phyloP scores from a whole-genome alignment of 495 filamentous ascomycete genomes.

The Pyronema omphalodes region DNA sequence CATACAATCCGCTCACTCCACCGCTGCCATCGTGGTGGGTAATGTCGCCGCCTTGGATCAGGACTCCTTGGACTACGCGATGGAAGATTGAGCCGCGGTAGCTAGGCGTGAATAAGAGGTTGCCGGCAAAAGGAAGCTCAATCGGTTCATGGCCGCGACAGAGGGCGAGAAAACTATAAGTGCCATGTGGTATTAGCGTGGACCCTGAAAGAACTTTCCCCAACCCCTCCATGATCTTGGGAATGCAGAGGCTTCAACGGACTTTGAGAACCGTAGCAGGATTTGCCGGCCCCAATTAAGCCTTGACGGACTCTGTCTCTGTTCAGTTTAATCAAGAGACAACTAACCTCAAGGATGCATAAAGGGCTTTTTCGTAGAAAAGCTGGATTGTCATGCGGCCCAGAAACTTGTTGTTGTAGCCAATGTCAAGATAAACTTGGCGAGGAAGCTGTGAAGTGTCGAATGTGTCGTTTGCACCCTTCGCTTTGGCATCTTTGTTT shows the following conservation, averaged over 20 bases:
- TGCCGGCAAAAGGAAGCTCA: slow-evolving; percentile 48
- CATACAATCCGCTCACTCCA: slow-evolving; percentile 25
- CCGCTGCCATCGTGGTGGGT: slow-evolving; percentile 29
- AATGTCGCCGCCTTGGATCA: slow-evolving; percentile 32
- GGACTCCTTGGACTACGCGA: slow-evolving; percentile 30
- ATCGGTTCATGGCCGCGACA: slow-evolving; percentile 12
- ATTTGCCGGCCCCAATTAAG: too few relatives aligned
- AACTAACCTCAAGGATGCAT: slow-evolving; percentile 41
- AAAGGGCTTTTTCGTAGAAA: slow-evolving; percentile 29
- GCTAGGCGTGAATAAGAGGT: slow-evolving; percentile 4
- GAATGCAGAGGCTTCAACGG: too few relatives aligned
- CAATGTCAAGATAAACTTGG: too few relatives aligned
- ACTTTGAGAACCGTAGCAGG: too few relatives aligned
- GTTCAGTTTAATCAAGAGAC: background rate
- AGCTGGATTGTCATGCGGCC: slow-evolving; percentile 31
- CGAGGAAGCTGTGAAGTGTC: too few relatives aligned
- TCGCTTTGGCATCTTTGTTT: too few relatives aligned
- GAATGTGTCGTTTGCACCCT: too few relatives aligned
- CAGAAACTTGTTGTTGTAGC: too few relatives aligned
- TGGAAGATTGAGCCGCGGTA: slow-evolving; percentile 29
- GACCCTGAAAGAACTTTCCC: background rate
- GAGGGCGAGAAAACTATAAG: slow-evolving; percentile 32
- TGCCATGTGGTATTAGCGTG: background rate
- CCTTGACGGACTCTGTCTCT: background rate
- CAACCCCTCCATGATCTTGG: too few relatives aligned